Conservation (phyloP, 805 yeast genomes). For the Pichia insulana region DNA sequence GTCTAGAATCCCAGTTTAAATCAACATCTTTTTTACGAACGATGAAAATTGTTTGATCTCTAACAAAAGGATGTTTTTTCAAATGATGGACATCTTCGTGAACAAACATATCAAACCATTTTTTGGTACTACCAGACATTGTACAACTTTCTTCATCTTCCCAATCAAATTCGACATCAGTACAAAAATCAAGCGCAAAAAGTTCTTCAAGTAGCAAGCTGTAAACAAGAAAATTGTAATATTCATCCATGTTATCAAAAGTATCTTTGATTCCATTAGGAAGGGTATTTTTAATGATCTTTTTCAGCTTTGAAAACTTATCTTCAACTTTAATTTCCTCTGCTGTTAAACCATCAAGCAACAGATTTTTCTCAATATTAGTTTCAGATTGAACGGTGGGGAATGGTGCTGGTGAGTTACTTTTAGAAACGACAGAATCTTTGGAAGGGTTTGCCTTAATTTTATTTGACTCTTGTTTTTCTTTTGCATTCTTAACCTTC, state of each 20-base stretch:
- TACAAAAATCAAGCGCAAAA: slow-evolving; percentile 35
- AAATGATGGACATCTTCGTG: slow-evolving; percentile 44
- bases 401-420: background rate
- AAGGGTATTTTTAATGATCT: slow-evolving; percentile 15
- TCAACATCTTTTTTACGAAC: slow-evolving; percentile 37
- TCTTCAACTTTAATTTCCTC: slow-evolving; percentile 3
- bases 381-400: background rate
- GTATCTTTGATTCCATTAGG: slow-evolving; percentile 16
- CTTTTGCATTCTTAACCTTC: background rate
- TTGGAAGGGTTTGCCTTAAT: no score
- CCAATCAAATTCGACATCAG: slow-evolving; percentile 35
- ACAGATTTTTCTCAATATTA: background rate
- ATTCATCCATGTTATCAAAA: slow-evolving; percentile 42
- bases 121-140: slow-evolving; percentile 35
- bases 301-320: slow-evolving; percentile 13
- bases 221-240: slow-evolving; percentile 51
- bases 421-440: no score
- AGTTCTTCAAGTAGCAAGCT: slow-evolving; percentile 58
- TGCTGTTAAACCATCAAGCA: background rate
- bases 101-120: slow-evolving; percentile 39
- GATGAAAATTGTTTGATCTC: slow-evolving; percentile 50
- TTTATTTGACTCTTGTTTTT: no score
- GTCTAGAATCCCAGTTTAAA: slow-evolving; percentile 11
- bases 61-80: slow-evolving; percentile 50
- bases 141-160: slow-evolving; percentile 25